phyloP scores from a whole-genome alignment of 768 basidiomycete species.

The Trametes elegans region DNA sequence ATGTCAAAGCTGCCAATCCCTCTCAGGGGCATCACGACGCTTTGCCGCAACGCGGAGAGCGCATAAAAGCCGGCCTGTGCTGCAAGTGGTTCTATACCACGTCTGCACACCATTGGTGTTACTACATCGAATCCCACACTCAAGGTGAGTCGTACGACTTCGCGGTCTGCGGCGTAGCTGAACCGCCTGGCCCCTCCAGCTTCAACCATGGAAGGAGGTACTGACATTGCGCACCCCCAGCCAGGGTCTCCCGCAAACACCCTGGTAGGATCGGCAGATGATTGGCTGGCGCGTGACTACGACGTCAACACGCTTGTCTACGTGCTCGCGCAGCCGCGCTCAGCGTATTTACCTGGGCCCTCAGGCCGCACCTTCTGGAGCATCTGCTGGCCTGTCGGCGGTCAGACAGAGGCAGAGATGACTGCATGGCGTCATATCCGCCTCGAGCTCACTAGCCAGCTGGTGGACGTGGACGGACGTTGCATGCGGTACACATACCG shows the following conservation, averaged over 20 bases:
- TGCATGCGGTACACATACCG: not conserved
- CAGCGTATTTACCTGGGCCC: not conserved
- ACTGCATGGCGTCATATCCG: conserved; percentile 8
- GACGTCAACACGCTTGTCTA: conserved; percentile 5
- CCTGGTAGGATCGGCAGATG: not conserved
- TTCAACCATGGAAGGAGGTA: too few relatives aligned
- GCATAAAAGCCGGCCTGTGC: too few relatives aligned
- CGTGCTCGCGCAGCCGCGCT: not conserved
- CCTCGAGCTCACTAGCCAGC: not conserved
- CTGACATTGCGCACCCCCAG: too few relatives aligned
- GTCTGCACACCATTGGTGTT: too few relatives aligned
- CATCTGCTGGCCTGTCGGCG: conserved; percentile 9
- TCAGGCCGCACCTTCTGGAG: not conserved
- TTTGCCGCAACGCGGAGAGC: too few relatives aligned
- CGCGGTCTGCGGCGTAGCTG: too few relatives aligned
- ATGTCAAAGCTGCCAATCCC: too few relatives aligned
- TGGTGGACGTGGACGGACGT: not conserved
- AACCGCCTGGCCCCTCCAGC: too few relatives aligned
- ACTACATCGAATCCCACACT: too few relatives aligned
- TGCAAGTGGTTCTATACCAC: too few relatives aligned
- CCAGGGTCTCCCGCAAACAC: not conserved
- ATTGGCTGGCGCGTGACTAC: conserved; percentile 12
- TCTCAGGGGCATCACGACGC: too few relatives aligned
- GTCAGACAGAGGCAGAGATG: not conserved
- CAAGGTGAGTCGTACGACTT: too few relatives aligned